Evolutionary conservation across 306 rosid genomes (phyloP), one percentile per base, ranked within the genome.

Genomic region (Glycine soja): DNA sequence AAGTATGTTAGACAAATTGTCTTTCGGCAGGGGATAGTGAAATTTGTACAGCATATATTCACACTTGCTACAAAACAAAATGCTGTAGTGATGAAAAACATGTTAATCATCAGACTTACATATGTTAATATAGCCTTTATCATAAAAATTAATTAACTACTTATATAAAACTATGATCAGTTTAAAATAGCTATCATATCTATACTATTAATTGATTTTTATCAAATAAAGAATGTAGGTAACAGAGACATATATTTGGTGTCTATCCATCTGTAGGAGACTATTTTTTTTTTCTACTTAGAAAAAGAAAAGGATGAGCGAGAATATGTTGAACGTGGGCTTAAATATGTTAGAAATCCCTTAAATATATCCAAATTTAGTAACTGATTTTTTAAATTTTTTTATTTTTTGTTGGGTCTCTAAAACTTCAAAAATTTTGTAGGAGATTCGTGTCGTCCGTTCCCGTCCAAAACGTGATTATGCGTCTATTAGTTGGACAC

Each of bases 291-390:
- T 68, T 68, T 10, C 5, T 18, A 4, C 7, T 3, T 19, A 4
- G 15, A 10, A 15, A 64, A 18, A 8, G 5, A 65, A 14, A 38
- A 34, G 10, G 7, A 36, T 5, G 70, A 36, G 18, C 5, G 9
- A 68, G 5, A 45, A 68, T 45, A 18, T 68, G 38, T 68, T 67
- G 15, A 15, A 67, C 13, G 73, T 68, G 73, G n/a, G 13, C 3
- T 14, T 12, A 63, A 12, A 0, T 4, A 15, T 64, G 8, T 34
- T 10, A 8, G 14, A 24, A 2, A 24, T 24, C 2, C 30, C 30
- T 24, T 1, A 24, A 24, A 24, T 24, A 24, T 24, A 24, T 24
- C 2, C 2, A 24, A 24, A 24, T 24, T 24, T 19, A 0, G 24
- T 19, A 19, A 19, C 1, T 19, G 24, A 19, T 1, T 19, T 19